Base-by-base conservation (phyloP, 192 early-diverging fungal genomes). In the Podila horticola region DNA sequence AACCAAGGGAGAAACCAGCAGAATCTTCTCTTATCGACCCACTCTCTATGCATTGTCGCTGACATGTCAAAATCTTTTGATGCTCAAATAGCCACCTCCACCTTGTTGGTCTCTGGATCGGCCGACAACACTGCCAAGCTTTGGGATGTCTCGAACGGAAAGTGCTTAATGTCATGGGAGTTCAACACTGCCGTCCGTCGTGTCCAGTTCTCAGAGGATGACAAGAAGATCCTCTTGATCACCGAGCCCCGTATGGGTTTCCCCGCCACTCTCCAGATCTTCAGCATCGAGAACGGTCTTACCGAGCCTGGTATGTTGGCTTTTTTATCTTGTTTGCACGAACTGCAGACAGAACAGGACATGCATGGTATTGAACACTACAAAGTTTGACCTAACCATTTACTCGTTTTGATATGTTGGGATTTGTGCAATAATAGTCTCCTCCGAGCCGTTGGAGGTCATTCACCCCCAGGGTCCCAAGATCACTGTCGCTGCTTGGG, bases 231-330 rank as follows among this genome's bases (percentile, higher is more conserved):
- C 24, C 85, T 98, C 64, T 90, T 94, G 77, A 96, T 98, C 31
- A 98, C 97, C n/a, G 98, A 99, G 84, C 91, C 94, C 66, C 93
- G 93, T 71, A 98, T 98, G 97, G 97, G 97, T 64, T 91, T 92
- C 83, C 89, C 90, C 34, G 93, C 90, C 36, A 94, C 91, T n/a
- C 90, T 98, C 62, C 90, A 94, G 66, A 90, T 99, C 71, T 91
- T 96, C 51, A 84, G 86, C 34, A 90, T 97, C 72, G 91, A 94
- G 64, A 85, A 86, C 64, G 84, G 86, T 63, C 20, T 87, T 30
- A 73, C 84, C 29, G 89, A 88, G 58, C 64, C 90, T 68, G 92
- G 92, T 92, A 87, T 50, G 84, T 45, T 17, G 41, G 15, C 15
- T 45, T 4, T 36, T 36, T 36, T 36, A 36, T 36, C 34, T 10